Evolutionary conservation across 2,329 filamentous ascomycete species (phyloP).

Genomic region (Teratosphaeria destructans): DNA sequence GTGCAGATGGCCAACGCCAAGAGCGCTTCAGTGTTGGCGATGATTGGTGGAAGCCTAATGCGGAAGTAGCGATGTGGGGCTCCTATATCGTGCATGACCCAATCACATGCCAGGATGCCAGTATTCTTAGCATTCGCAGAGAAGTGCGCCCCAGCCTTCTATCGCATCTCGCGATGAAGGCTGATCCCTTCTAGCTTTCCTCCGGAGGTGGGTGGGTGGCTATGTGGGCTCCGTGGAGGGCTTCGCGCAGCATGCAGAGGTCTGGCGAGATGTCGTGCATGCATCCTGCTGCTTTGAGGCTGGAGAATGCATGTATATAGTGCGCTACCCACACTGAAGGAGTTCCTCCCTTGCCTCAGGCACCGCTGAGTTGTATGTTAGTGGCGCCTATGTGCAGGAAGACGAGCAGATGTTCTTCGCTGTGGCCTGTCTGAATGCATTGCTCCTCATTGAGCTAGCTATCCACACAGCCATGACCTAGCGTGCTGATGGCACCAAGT

Average conservation of each 20-base stretch:
- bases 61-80: background rate
- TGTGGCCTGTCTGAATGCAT: background rate
- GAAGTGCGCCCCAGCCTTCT: background rate
- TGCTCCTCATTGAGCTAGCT: background rate
- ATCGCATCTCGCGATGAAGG: background rate
- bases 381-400: background rate
- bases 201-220: background rate
- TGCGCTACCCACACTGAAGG: background rate
- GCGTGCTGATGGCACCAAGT: background rate
- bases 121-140: background rate
- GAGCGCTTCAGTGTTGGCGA: background rate
- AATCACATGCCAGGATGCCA: background rate
- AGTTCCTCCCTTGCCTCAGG: background rate
- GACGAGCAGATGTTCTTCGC: background rate
- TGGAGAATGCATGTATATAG: background rate
- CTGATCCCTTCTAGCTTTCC: background rate
- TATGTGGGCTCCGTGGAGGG: background rate
- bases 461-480: background rate
- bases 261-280: background rate
- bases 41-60: background rate
- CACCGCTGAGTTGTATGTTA: background rate
- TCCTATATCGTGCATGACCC: background rate
- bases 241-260: background rate
- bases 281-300: background rate
- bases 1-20: background rate